Base-by-base conservation (phyloP, 352 stramenopile genomes). In the Phytophthora cactorum region DNA sequence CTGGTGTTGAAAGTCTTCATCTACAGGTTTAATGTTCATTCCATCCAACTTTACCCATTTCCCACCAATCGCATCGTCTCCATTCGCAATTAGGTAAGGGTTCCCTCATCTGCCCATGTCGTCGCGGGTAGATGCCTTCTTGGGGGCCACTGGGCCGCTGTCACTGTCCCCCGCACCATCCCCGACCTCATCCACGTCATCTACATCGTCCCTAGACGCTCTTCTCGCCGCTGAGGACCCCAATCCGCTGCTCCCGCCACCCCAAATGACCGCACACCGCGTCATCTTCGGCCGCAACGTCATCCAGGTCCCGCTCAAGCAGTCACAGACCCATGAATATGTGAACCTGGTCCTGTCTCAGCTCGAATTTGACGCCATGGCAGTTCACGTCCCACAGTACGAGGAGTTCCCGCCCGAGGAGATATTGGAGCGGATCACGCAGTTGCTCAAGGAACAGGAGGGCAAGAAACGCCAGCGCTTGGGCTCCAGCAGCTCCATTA, bases 281-380 rank as follows among this genome's bases (percentile, higher is more conserved):
- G 74, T 92, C 47, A 68, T 91, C 17, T 93, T 80, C 66, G 82
- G 85, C 5, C 81, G 72, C 49, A 86, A 92, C 64, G 77, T 92
- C 58, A 90, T 92, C 58, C 85, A 93, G 64, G 83, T 93, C 66
- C 85, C 85, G 43, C 73, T 93, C 32, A 82, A 84, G 57, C 63
- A 79, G 38, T 64, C 66, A 1, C 53, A 68, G 36, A 66, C 57
- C 27, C 60, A 81, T 69, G 78, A 87, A 52, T 86, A 86, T 66
- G 77, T 92, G 56, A 92, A 83, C 47, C 58, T 93, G 52, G 82
- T 91, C 64, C 74, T 93, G 5, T 93, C 85, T 50, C 81, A 91
- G 57, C 80, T 85, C 34, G 85, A 93, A 63, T 91, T 93, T 54
- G 81, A 93, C 64, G 72, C 73, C 27, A 93, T 93, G 83, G 83